A percentile compares a stretch with the other conserved stretches of the same genome.
Conservation (phyloP, 208 protist species). For the Crithidia brevicula region DNA sequence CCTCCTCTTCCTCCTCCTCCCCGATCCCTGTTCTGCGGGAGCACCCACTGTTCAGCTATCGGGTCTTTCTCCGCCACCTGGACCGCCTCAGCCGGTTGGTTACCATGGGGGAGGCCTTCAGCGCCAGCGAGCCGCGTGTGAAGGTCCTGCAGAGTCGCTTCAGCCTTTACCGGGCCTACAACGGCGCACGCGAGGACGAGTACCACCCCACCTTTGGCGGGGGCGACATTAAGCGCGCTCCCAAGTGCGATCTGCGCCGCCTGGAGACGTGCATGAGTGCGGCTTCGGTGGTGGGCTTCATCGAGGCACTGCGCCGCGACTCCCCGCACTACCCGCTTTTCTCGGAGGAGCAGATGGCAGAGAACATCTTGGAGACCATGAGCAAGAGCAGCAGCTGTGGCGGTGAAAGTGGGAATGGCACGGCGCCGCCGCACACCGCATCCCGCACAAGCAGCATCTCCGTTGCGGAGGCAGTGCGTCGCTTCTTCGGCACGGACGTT, state of each 20-base stretch:
- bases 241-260: conserved; percentile 64
- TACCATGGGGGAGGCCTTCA: conserved; percentile 57
- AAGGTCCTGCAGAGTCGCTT: conserved; percentile 77
- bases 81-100: conserved; percentile 45
- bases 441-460: conserved; percentile 10
- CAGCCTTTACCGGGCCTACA: conserved; percentile 76
- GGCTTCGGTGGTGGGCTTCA: conserved; percentile 44
- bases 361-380: background rate
- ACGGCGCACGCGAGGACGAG: conserved; percentile 64
- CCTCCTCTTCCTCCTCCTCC: background rate
- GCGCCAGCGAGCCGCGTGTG: conserved; percentile 74
- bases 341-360: conserved; percentile 16
- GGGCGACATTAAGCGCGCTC: conserved; percentile 44
- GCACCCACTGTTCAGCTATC: conserved; percentile 53
- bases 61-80: conserved; percentile 40
- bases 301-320: conserved; percentile 35
- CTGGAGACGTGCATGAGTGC: conserved; percentile 64
- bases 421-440: background rate
- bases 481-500: conserved; percentile 38
- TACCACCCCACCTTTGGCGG: conserved; percentile 54
- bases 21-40: background rate
- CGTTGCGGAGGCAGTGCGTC: conserved; percentile 34
- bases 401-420: background rate
- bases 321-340: conserved; percentile 25
- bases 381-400: background rate